phyloP scores from a whole-genome alignment of 495 filamentous ascomycete genomes.

The Penicillium dipodomyicola region DNA sequence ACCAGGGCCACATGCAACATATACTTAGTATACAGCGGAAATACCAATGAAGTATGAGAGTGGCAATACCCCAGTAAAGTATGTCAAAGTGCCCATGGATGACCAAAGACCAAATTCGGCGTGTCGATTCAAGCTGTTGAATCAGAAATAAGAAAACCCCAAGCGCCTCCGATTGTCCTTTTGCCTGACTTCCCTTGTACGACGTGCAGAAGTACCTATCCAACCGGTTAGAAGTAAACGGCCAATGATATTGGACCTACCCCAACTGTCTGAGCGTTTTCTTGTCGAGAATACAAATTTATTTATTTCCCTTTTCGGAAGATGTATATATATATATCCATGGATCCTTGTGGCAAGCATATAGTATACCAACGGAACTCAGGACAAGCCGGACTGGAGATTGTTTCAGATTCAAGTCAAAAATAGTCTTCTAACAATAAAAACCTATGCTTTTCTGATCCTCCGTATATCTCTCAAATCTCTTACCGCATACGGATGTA shows the following conservation, averaged over 20 bases:
- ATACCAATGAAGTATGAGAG: background rate
- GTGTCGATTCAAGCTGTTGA: background rate
- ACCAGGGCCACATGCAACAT: too few relatives aligned
- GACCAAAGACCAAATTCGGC: background rate
- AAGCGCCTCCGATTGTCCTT: slow-evolving; percentile 7
- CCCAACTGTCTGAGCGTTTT: background rate
- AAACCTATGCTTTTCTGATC: background rate
- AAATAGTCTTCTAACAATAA: slow-evolving; percentile 1
- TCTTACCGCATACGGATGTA: slow-evolving; percentile 3
- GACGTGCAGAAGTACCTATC: slow-evolving; percentile 18
- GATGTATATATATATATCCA: background rate
- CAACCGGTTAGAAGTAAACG: slow-evolving; percentile 5
- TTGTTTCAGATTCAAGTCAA: slow-evolving; percentile 11
- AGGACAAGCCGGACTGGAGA: background rate
- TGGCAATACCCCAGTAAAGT: background rate
- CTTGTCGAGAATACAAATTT: background rate
- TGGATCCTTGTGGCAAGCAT: background rate
- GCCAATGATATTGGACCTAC: background rate
- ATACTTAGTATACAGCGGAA: too few relatives aligned
- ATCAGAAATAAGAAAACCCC: background rate
- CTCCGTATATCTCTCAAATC: background rate
- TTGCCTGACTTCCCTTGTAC: slow-evolving; percentile 22
- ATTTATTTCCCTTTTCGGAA: background rate
- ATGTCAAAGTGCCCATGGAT: background rate
- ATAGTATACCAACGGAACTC: background rate